Evolutionary conservation across 2,329 filamentous ascomycete species (phyloP), one percentile per base, ranked within the genome.

Genomic region (Arthrocladium fulminans): DNA sequence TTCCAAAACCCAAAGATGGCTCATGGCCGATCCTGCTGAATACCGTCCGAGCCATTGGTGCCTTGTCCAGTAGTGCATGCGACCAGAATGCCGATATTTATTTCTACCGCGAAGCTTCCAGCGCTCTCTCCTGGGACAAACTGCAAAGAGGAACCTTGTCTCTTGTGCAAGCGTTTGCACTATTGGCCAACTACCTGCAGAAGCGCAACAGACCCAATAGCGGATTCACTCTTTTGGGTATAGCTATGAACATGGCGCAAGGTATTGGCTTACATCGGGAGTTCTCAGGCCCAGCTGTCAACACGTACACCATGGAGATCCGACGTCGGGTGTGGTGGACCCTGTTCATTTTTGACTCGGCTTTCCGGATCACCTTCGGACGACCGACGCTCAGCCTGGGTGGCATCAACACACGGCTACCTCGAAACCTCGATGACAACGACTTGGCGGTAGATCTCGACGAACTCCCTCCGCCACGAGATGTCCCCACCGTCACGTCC

Each of bases 161-260:
- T 7, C 61, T 73, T 8, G 71, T 75, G 1, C 73, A 74, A 55
- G 67, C 66, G 1, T 61, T 75, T 27, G 58, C 67, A 12, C 63
- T 75, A 40, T 62, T 74, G 54, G 69, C 70, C 48, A 74, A 74
- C 41, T 75, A 75, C 54, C 63, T 74, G 3, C 74, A 75, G 54
- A 75, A 75, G 54, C 62, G 69, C 24, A 69, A 75, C 54, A 67
- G 70, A 32, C 72, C 73, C 2, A 76, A 76, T 51, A 72, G 71
- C 20, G 71, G 72, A 1, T 75, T 72, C 52, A 75, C 37, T 12
- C 37, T 40, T 3, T 22, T 65, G 0, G 65, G 64, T 2, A 64
- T 69, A 1, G 59, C 68, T 9, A 69, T 72, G 19, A 55, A 69
- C 8, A 66, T 69, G 47, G 68, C 67, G 1, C 69, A 72, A 47